These are phyloP conservation scores for Blastobotrys aristatus DNA, from an alignment of 1,139 yeast species.

Conservation along the genomic window DNA sequence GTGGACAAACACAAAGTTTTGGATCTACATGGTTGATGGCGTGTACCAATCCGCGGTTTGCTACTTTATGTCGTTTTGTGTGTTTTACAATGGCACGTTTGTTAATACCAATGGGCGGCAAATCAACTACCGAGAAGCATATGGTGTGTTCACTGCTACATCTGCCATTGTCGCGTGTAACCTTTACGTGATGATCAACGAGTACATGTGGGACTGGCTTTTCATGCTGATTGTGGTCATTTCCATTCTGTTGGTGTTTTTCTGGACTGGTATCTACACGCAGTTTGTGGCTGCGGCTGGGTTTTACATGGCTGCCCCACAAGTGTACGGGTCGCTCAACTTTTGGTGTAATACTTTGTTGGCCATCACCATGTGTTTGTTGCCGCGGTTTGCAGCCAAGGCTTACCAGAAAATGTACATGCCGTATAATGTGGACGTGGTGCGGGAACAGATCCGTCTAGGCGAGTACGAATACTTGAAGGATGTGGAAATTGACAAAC, in stretches of 20 bases:
- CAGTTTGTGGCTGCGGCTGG: constrained; percentile 54
- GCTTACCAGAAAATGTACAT: constrained; percentile 52
- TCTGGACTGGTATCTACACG: constrained; percentile 94
- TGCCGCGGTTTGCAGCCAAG: constrained; percentile 72
- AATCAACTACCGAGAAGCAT: constrained; percentile 74
- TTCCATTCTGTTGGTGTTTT: constrained; percentile 64
- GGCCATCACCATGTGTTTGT: constrained; percentile 64
- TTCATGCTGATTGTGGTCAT: constrained; percentile 58
- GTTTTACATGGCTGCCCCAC: constrained; percentile 73
- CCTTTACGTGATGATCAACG: constrained; percentile 71
- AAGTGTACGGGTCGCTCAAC: constrained; percentile 62
- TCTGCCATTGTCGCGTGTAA: constrained; percentile 81
- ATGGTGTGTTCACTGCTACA: constrained; percentile 77
- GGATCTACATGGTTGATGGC: constrained; percentile 82
- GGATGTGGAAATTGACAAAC: constrained; percentile 9
- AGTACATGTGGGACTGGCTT: constrained; percentile 93
- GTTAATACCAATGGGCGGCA: constrained; percentile 60
- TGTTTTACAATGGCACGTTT: constrained; percentile 54
- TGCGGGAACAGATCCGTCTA: constrained; percentile 53
- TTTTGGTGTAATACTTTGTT: constrained; percentile 80
- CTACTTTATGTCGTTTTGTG: constrained; percentile 77
- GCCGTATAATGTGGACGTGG: constrained; percentile 80
- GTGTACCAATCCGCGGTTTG: constrained; percentile 80
- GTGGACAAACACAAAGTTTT: constrained; percentile 74
- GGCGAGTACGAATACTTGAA: constrained; percentile 19